Evolutionary conservation across 108 stramenopile species (phyloP), one percentile per base, ranked within the genome.

Genomic region (Cyclostephanos invisitatus): DNA sequence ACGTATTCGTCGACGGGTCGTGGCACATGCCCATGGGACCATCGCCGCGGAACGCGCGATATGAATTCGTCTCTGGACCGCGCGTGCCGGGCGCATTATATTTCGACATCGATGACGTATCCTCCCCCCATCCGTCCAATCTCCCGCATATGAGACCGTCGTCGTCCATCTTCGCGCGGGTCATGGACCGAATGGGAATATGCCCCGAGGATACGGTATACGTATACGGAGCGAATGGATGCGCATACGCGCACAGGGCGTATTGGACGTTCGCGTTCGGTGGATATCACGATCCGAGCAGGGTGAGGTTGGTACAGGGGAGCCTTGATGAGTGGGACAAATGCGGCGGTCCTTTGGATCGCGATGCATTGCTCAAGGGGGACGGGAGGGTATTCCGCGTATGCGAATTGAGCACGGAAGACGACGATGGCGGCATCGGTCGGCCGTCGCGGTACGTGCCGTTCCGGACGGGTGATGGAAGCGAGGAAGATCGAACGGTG

Each of bases 81-180:
- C 62, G 92, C 15, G 79, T 93, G 25, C 81, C 78, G 7, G 84
- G 86, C 47, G 83, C 88, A 10, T 50, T 60, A 10, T 86, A 82
- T 63, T 85, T 87, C 64, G 92, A 93, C 54, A 86, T 91, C 62
- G 86, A 81, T 51, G 89, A 91, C 50, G 70, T 91, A 67, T 72
- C 65, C 61, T 73, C 83, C 17, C 66, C 68, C 18, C 48, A 77
- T 68, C 63, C 78, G 67, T 67, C 84, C 68, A 49, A 59, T 29
- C 64, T 81, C 42, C 71, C 70, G 20, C 72, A 78, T 53, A 83
- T 80, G 85, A 75, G 62, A 60, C 79, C 75, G 42, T 44, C 75
- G 0, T 44, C 32, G 14, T 22, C 64, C 2, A 35, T 83, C 57
- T 84, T 89, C 58, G 84, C 77, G 12, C 57, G 62, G 7, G 75